Conservation (phyloP, 805 yeast species). For the Yamadazyma nakazawae region DNA sequence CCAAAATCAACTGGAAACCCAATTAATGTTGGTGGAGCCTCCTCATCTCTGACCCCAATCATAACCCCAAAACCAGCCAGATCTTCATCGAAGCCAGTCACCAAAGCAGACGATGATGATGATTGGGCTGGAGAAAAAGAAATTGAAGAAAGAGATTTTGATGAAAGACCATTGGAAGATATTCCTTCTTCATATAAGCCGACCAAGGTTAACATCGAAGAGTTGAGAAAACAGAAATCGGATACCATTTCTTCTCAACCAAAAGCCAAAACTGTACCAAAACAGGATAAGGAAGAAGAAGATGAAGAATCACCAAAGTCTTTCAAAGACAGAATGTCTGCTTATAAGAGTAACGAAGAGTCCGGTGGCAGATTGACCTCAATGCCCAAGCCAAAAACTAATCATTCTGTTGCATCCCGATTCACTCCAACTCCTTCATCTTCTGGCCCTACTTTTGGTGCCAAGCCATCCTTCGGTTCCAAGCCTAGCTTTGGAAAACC, state of each 20-base stretch:
- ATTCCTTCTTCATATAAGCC: slow-evolving; percentile 66
- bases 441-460: background rate
- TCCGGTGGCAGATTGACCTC: slow-evolving; percentile 54
- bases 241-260: slow-evolving; percentile 46
- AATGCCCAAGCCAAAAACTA: slow-evolving; percentile 60
- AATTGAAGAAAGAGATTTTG: slow-evolving; percentile 52
- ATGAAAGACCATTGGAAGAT: slow-evolving; percentile 46
- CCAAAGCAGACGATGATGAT: slow-evolving; percentile 38
- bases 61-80: slow-evolving; percentile 15
- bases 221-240: slow-evolving; percentile 48
- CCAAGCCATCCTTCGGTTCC: slow-evolving; percentile 30
- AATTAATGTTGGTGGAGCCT: slow-evolving; percentile 22
- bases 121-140: slow-evolving; percentile 74
- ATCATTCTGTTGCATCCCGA: slow-evolving; percentile 48
- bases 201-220: slow-evolving; percentile 56
- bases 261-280: slow-evolving; percentile 14
- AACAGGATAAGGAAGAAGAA: slow-evolving; percentile 24
- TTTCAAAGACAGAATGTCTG: slow-evolving; percentile 41
- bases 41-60: slow-evolving; percentile 11
- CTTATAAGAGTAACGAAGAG: slow-evolving; percentile 35
- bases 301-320: slow-evolving; percentile 49
- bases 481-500: slow-evolving; percentile 34
- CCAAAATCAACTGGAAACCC: slow-evolving; percentile 42
- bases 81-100: slow-evolving; percentile 17
- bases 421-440: slow-evolving; percentile 33